A percentile compares a stretch with the other conserved stretches of the same genome.
These are phyloP conservation scores for Nemania sp. DNA, from an alignment of 2,329 filamentous ascomycete species.

Conservation along the genomic window DNA sequence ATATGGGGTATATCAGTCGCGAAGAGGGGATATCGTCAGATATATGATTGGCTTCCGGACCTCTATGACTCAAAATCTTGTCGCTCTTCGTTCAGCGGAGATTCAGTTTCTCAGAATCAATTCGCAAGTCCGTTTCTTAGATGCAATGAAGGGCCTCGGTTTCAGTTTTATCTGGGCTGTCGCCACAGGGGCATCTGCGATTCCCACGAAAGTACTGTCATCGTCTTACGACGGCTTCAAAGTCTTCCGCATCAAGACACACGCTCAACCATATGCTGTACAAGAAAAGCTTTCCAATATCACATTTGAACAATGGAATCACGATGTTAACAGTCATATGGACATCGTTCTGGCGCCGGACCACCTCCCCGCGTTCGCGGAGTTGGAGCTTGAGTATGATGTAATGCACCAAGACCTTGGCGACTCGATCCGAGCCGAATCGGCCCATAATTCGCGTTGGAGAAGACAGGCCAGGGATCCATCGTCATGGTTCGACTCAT, in stretches of 20 bases:
- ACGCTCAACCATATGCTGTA: slow-evolving; percentile 44
- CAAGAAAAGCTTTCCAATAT: slow-evolving; percentile 38
- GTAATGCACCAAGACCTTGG: slow-evolving; percentile 39
- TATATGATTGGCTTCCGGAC: background rate
- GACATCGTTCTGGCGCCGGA: slow-evolving; percentile 41
- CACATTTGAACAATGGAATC: slow-evolving; percentile 32
- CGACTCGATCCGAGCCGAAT: slow-evolving; percentile 38
- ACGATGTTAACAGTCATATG: slow-evolving; percentile 31
- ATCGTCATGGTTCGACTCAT: slow-evolving; percentile 52
- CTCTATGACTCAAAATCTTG: background rate
- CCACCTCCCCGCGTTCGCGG: slow-evolving; percentile 36
- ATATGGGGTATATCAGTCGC: background rate
- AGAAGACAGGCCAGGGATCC: slow-evolving; percentile 34
- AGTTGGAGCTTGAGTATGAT: slow-evolving; percentile 37
- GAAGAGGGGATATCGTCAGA: background rate
- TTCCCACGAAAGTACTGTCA: slow-evolving; percentile 6
- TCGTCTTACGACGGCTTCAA: slow-evolving; percentile 50
- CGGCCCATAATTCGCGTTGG: slow-evolving; percentile 18
- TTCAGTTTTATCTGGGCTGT: background rate
- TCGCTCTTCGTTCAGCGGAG: background rate
- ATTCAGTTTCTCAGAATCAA: background rate
- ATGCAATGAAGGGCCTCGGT: slow-evolving; percentile 4
- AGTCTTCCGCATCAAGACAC: slow-evolving; percentile 50
- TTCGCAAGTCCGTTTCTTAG: background rate
- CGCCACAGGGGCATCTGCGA: slow-evolving; percentile 1